A percentile compares a stretch with the other conserved stretches of the same genome.
Evolutionary conservation across 2,329 filamentous ascomycete genomes (phyloP).

Genomic region (Aspergillus hiratsukae): DNA sequence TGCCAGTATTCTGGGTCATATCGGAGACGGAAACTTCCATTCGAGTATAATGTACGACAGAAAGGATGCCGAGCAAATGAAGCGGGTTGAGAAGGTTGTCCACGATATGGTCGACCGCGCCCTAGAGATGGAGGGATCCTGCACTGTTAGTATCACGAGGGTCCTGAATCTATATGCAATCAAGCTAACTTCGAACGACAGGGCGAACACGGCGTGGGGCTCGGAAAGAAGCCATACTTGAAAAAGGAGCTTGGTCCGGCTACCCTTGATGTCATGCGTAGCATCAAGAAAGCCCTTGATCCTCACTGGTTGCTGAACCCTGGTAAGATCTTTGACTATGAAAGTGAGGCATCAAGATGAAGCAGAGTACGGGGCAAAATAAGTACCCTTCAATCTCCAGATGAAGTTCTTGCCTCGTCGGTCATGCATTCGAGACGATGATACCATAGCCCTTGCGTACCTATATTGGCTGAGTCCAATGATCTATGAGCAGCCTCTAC

Average conservation of each 20-base stretch:
- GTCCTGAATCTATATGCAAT: background rate
- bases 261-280: constrained; percentile 78
- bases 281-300: constrained; percentile 77
- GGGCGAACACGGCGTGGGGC: constrained; percentile 79
- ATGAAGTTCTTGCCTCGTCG: too few species aligned
- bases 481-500: background rate
- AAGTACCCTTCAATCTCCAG: background rate
- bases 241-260: constrained; percentile 74
- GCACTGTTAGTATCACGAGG: constrained; percentile 54
- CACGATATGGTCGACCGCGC: constrained; percentile 89
- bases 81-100: constrained; percentile 74
- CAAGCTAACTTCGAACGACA: constrained; percentile 15
- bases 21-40: constrained; percentile 94
- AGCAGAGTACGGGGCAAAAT: background rate
- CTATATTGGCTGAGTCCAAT: background rate
- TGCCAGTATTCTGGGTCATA: constrained; percentile 81
- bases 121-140: constrained; percentile 89
- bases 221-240: constrained; percentile 79
- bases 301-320: constrained; percentile 88
- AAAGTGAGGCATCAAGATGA: constrained; percentile 13
- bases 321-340: constrained; percentile 78
- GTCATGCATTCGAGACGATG: background rate
- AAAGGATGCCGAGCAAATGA: constrained; percentile 62
- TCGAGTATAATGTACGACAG: constrained; percentile 85
- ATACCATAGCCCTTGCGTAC: background rate